These are phyloP conservation scores for Barnettozyma sucrosica DNA, from an alignment of 805 yeast species.

Conservation along the genomic window DNA sequence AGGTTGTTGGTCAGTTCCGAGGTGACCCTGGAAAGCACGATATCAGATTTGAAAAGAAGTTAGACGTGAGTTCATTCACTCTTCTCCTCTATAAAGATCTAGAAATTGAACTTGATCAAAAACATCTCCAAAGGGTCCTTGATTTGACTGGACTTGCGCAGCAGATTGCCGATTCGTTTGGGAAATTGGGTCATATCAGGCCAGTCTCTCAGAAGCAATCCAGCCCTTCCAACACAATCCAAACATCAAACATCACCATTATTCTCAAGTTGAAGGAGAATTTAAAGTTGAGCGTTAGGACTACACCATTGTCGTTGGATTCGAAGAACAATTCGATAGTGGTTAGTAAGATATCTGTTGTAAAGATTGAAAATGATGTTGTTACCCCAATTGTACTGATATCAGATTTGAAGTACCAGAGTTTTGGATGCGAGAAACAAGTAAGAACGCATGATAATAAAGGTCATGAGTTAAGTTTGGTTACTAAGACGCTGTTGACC, in stretches of 20 bases:
- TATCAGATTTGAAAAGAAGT: conserved; percentile 44
- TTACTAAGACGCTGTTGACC: conserved; percentile 11
- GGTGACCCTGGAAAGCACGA: conserved; percentile 38
- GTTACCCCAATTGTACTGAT: conserved; percentile 10
- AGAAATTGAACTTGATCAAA: conserved; percentile 9
- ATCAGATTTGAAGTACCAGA: conserved; percentile 20
- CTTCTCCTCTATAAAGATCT: conserved; percentile 41
- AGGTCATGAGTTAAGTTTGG: conserved; percentile 25
- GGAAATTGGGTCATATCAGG: conserved; percentile 8
- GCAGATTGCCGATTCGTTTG: conserved; percentile 23
- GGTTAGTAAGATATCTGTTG: conserved; percentile 30
- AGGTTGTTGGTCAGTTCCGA: conserved; percentile 25
- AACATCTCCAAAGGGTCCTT: conserved; percentile 24
- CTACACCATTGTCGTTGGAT: conserved; percentile 42
- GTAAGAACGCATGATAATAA: conserved; percentile 25
- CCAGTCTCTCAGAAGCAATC: conserved; percentile 4
- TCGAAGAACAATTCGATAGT: conserved; percentile 29
- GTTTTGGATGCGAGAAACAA: conserved; percentile 16
- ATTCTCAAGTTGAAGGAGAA: conserved; percentile 7
- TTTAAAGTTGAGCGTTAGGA: conserved; percentile 20
- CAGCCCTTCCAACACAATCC: conserved; percentile 11
- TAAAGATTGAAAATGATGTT: conserved; percentile 16
- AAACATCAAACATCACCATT: conserved; percentile 18
- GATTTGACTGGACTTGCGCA: conserved; percentile 26
- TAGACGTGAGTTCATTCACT: conserved; percentile 32